phyloP scores from a whole-genome alignment of 2,329 filamentous ascomycete species.

The Hirsutella thompsonii region DNA sequence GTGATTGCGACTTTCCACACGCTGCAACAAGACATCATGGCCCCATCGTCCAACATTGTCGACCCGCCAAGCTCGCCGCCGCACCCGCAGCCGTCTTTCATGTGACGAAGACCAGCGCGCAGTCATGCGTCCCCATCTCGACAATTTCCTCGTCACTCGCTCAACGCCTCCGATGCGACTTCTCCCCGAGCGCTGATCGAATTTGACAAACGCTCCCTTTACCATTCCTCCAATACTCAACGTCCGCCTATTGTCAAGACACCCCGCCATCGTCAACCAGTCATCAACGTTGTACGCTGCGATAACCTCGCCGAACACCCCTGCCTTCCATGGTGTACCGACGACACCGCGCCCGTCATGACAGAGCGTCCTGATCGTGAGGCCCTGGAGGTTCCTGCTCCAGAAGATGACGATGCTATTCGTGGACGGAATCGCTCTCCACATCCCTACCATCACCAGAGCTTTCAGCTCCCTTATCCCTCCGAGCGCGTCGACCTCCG shows the following conservation, averaged over 20 bases:
- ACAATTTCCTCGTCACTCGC: background rate
- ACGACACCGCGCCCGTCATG: constrained; percentile 24
- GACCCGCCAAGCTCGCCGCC: background rate
- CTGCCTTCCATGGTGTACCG: constrained; percentile 2
- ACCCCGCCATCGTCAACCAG: too few relatives aligned
- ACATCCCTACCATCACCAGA: constrained; percentile 53
- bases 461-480: constrained; percentile 39
- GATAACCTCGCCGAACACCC: too few relatives aligned
- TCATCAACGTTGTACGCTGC: too few relatives aligned
- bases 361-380: constrained; percentile 28
- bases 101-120: background rate
- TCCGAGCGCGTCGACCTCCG: constrained; percentile 24
- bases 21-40: background rate
- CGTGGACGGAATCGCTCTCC: constrained; percentile 47
- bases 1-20: background rate
- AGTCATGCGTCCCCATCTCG: background rate
- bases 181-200: background rate
- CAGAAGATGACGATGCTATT: constrained; percentile 24
- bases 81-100: background rate
- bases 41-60: background rate
- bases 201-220: too few relatives aligned
- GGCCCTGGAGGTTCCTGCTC: constrained; percentile 17
- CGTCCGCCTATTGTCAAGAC: too few relatives aligned
- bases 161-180: background rate
- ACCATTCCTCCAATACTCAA: too few relatives aligned